Base-by-base conservation (phyloP, 768 basidiomycete species). In the Lactifluus rugatus region DNA sequence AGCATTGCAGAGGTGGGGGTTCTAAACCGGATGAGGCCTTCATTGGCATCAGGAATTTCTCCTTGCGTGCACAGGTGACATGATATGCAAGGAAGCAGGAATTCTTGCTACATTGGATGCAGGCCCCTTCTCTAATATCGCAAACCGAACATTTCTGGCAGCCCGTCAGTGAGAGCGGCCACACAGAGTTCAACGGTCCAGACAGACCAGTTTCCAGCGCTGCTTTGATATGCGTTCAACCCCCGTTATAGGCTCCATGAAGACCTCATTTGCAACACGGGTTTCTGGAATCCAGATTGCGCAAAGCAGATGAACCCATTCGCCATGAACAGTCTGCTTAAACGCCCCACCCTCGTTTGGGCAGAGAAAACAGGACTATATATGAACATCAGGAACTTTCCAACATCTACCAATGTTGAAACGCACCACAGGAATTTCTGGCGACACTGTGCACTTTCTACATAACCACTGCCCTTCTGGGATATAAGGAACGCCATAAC, bases 391-490 rank as follows among this genome's bases (percentile, higher is more conserved):
- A n/a, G 23, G 21, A 48, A 37, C 25, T 17, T 11, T 42, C 13
- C 9, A 36, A 47, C 48, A n/a, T 45, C 9, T 36, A 10, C 46
- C 52, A 56, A 17, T 42, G 9, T 11, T 49, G 48, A 16, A 25
- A 73, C 89, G 63, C 67, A 94, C 93, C 60, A 99, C 96, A 14
- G 94, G 92, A 65, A 85, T 89, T 71, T 97, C 95, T 0, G 96
- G 96, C 1, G 93, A 95, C 10, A 98, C 93, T 0, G 93, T 97
- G 67, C 96, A 99, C 72, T 99, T 99, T 47, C 96, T 76, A 70
- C 96, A 99, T 34, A 99, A 81, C 96, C 96, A 99, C 70, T 99
- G 96, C 1, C 96, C 96, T 74, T 99, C 96, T 0, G 96, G 96
- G 58, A 99, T 97, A 68, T 99, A 99, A 11, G 96, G 96, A 2